Percentiles rank a stretch among this genome's conserved stretches.
Evolutionary conservation across 108 stramenopile genomes (phyloP).

Genomic region (Licmophora abbreviata): DNA sequence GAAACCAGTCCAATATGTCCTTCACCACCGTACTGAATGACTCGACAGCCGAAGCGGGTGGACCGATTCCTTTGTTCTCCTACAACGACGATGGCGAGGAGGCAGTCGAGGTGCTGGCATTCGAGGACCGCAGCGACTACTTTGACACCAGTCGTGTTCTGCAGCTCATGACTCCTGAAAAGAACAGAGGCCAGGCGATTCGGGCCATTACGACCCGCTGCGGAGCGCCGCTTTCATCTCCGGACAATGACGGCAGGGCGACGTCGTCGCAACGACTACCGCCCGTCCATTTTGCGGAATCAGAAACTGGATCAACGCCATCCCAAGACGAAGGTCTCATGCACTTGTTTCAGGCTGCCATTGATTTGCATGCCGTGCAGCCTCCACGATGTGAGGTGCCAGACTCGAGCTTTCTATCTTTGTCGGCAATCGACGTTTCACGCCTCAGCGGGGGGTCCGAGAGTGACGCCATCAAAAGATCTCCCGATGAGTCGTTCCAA

Average conservation of each 20-base stretch:
- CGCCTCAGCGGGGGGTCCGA: constrained; percentile 12
- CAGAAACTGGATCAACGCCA: not conserved
- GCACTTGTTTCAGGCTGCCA: not conserved
- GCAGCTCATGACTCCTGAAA: constrained; percentile 29
- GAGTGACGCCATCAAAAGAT: not conserved
- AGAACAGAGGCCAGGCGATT: not conserved
- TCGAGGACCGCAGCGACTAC: constrained; percentile 27
- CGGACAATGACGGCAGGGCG: no score
- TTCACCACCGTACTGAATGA: constrained; percentile 5
- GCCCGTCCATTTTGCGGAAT: not conserved
- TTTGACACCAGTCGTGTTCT: constrained; percentile 37
- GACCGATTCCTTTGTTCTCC: not conserved
- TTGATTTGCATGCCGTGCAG: not conserved
- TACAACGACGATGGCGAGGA: constrained; percentile 4
- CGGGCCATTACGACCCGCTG: not conserved
- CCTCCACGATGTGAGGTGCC: constrained; percentile 6
- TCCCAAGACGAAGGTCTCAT: not conserved
- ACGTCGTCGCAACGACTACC: no score
- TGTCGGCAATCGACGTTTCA: constrained; percentile 13
- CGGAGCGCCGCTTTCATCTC: no score
- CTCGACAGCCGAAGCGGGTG: not conserved
- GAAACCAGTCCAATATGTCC: constrained; percentile 5
- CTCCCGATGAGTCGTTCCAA: not conserved
- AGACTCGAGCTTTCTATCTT: constrained; percentile 3
- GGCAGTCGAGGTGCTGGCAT: constrained; percentile 19